phyloP scores from a whole-genome alignment of 768 basidiomycete genomes.

The Naganishia antarctica region DNA sequence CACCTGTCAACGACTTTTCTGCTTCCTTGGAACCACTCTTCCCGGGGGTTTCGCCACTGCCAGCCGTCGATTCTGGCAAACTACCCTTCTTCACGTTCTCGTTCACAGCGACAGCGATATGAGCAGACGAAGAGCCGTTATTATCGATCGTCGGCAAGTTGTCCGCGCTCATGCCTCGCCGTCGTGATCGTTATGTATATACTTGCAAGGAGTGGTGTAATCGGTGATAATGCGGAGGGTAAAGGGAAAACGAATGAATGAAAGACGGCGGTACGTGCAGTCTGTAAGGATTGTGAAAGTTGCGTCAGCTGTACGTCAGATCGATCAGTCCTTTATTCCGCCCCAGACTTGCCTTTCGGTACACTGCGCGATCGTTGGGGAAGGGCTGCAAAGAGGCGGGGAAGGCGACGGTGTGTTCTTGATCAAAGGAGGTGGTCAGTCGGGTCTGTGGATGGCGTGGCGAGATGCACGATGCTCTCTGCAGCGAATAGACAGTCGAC shows the following conservation, averaged over 20 bases:
- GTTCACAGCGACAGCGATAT: not conserved
- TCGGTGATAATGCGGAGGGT: too few species aligned
- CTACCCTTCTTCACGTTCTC: slow-evolving; percentile 2
- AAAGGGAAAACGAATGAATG: not conserved
- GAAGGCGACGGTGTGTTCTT: too few species aligned
- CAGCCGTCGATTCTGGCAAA: not conserved
- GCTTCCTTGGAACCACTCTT: not conserved
- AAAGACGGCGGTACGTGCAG: not conserved
- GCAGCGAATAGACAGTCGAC: too few species aligned
- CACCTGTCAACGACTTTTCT: not conserved
- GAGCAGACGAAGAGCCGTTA: not conserved
- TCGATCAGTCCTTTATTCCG: slow-evolving; percentile 1
- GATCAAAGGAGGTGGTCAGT: not conserved
- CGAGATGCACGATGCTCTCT: too few species aligned
- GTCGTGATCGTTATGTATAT: not conserved
- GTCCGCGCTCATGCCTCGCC: slow-evolving; percentile 20
- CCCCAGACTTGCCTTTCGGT: not conserved
- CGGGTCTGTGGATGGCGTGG: too few species aligned
- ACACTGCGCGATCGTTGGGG: not conserved
- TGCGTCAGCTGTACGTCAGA: slow-evolving; percentile 9
- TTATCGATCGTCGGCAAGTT: slow-evolving; percentile 15
- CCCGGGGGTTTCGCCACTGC: not conserved
- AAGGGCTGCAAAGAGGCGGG: not conserved
- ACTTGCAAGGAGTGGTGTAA: not conserved
- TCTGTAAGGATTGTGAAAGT: not conserved